Conservation (phyloP, 495 filamentous ascomycete species). For the Penicillium canescens region DNA sequence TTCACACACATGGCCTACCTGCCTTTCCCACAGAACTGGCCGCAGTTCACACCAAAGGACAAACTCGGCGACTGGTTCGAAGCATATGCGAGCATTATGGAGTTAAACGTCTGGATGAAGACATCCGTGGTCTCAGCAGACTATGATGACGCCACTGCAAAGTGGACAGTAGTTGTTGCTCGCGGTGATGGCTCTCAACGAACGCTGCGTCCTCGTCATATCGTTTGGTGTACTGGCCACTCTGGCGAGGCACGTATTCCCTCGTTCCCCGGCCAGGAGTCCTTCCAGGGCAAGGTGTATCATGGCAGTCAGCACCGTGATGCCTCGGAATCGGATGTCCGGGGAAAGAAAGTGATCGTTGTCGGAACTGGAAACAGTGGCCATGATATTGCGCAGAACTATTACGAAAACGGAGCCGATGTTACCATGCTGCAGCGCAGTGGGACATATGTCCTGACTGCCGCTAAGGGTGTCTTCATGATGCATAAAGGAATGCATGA, state of each 20-base stretch:
- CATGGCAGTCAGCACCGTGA: slow-evolving; percentile 46
- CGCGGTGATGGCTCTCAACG: slow-evolving; percentile 44
- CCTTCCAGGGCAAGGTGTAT: slow-evolving; percentile 49
- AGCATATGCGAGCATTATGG: slow-evolving; percentile 67
- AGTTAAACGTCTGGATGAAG: slow-evolving; percentile 72
- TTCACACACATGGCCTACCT: slow-evolving; percentile 77
- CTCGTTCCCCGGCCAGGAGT: slow-evolving; percentile 41
- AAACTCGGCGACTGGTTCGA: slow-evolving; percentile 80
- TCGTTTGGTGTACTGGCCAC: slow-evolving; percentile 53
- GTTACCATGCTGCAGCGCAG: slow-evolving; percentile 81
- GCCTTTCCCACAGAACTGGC: slow-evolving; percentile 67
- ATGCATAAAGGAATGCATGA: slow-evolving; percentile 59
- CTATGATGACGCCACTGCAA: slow-evolving; percentile 52
- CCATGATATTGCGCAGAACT: slow-evolving; percentile 86
- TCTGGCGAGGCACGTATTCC: slow-evolving; percentile 51
- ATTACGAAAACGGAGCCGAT: slow-evolving; percentile 69
- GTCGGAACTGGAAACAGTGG: slow-evolving; percentile 80
- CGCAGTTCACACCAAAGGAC: slow-evolving; percentile 73
- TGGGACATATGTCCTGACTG: slow-evolving; percentile 71
- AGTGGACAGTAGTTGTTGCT: slow-evolving; percentile 62
- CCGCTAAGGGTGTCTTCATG: slow-evolving; percentile 57
- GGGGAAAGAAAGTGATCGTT: slow-evolving; percentile 71
- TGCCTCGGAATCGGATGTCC: slow-evolving; percentile 34
- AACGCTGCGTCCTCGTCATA: slow-evolving; percentile 43
- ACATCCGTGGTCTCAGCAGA: slow-evolving; percentile 51